Conservation (phyloP, 2,329 filamentous ascomycete species). For the Paecilomyces sp. region DNA sequence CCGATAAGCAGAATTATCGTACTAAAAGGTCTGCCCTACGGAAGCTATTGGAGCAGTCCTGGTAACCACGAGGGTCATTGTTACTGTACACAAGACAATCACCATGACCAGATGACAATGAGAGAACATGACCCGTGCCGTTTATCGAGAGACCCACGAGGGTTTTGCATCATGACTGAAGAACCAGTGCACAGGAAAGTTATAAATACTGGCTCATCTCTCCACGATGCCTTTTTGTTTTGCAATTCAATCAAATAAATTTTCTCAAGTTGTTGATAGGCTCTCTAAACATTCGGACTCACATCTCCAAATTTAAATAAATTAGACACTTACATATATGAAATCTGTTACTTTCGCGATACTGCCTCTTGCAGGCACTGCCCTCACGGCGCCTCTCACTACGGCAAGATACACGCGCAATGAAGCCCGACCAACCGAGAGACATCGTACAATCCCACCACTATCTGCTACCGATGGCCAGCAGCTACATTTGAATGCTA, state of each 20-base stretch:
- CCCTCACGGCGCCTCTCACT: constrained; percentile 41
- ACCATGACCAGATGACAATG: background rate
- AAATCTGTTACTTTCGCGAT: constrained; percentile 38
- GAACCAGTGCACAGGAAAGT: background rate
- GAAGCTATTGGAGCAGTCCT: background rate
- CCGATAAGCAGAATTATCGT: background rate
- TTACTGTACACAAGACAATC: background rate
- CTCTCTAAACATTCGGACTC: background rate
- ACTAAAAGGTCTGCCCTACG: background rate
- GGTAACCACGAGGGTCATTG: background rate
- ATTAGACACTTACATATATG: constrained; percentile 34
- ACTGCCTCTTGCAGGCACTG: constrained; percentile 35
- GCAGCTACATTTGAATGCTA: constrained; percentile 17
- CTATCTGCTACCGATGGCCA: constrained; percentile 23
- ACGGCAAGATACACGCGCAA: constrained; percentile 9
- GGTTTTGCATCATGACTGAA: background rate
- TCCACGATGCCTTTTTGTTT: background rate
- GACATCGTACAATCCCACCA: constrained; percentile 22
- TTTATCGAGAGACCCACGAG: background rate
- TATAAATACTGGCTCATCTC: background rate
- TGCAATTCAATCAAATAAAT: background rate
- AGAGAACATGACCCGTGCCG: background rate
- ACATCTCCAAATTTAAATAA: background rate
- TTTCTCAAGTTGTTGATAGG: background rate
- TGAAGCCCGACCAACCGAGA: constrained; percentile 16